These are phyloP conservation scores for Nakazawaea molendinolei DNA, from an alignment of 805 yeast genomes.

Conservation along the genomic window DNA sequence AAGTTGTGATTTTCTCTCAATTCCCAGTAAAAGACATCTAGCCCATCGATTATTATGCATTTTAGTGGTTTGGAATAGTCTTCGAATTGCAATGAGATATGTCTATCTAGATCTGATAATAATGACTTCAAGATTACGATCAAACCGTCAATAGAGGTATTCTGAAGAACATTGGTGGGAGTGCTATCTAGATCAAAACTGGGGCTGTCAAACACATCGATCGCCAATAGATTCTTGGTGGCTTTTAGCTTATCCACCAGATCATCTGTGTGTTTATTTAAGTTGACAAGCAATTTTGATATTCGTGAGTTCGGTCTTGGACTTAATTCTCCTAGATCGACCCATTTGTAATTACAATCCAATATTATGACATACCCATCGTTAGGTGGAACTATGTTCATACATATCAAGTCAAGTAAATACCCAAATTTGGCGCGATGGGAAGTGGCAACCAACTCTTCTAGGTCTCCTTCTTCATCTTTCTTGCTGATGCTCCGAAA, in stretches of 20 bases:
- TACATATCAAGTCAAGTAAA: conserved; percentile 7
- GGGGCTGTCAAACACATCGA: neutral
- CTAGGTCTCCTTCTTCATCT: neutral
- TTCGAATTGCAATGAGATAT: neutral
- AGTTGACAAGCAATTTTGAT: conserved; percentile 5
- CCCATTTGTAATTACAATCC: conserved; percentile 10
- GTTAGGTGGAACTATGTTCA: neutral
- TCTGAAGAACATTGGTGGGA: no score
- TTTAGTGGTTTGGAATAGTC: conserved; percentile 2
- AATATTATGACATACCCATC: conserved; percentile 4
- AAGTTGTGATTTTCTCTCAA: neutral
- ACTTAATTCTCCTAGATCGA: neutral
- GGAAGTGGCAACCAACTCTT: neutral
- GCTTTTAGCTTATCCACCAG: neutral
- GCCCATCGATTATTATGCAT: conserved; percentile 6
- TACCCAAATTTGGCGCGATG: neutral
- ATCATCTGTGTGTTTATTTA: neutral
- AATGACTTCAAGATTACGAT: neutral
- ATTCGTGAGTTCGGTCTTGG: neutral
- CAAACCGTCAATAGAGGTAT: neutral
- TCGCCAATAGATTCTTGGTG: neutral
- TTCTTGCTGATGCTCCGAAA: neutral
- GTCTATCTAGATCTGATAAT: conserved; percentile 1
- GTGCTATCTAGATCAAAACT: no score
- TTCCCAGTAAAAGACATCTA: conserved; percentile 5